These are phyloP conservation scores for Phaffia australis DNA, from an alignment of 768 basidiomycete species.

Conservation along the genomic window DNA sequence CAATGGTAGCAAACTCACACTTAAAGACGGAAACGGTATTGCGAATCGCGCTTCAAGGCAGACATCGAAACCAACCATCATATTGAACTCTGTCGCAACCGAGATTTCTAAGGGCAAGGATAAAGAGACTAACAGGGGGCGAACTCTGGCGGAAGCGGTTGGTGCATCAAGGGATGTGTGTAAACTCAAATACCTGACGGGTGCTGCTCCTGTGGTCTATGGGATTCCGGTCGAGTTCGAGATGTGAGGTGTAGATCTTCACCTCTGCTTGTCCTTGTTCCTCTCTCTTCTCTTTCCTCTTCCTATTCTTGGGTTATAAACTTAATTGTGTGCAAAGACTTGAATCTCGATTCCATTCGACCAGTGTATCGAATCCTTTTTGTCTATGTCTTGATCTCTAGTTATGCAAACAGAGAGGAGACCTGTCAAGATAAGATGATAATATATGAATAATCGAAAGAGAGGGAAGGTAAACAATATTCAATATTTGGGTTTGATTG, in stretches of 20 bases:
- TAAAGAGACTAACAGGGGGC: constrained; percentile 27
- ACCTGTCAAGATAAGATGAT: background rate
- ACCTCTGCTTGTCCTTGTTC: background rate
- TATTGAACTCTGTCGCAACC: background rate
- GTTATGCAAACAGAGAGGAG: background rate
- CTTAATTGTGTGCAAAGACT: background rate
- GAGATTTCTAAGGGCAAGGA: background rate
- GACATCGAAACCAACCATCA: background rate
- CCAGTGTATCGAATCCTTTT: background rate
- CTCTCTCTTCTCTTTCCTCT: background rate
- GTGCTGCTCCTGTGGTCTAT: constrained; percentile 88
- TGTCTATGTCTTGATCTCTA: background rate
- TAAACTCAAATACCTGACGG: constrained; percentile 85
- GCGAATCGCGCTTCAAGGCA: background rate
- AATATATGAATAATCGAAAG: background rate
- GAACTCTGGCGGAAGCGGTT: constrained; percentile 62
- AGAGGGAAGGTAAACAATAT: background rate
- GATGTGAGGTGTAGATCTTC: background rate
- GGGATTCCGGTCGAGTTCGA: constrained; percentile 56
- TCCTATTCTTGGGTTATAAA: background rate
- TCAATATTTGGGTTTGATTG: background rate
- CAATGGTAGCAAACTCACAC: constrained; percentile 1
- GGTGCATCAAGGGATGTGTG: constrained; percentile 67
- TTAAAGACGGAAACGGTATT: constrained; percentile 25
- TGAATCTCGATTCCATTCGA: background rate